Base-by-base conservation (phyloP, 768 basidiomycete genomes). In the Exidia glandulosa region DNA sequence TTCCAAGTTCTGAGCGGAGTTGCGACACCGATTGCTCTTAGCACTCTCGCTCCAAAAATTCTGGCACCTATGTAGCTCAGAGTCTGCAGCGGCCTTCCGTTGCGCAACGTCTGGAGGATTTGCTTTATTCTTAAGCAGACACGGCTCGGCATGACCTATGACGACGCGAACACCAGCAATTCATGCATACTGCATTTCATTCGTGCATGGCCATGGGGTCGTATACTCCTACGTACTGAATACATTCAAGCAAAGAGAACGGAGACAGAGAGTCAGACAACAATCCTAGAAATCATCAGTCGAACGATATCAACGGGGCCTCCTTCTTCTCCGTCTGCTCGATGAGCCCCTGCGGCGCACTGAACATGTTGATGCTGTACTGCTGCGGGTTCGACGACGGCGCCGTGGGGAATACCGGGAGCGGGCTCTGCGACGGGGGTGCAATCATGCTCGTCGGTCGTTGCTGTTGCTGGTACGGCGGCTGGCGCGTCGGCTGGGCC, bases 241-340 rank as follows among this genome's bases (percentile, higher is more conserved):
- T 45, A 45, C 41, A 45, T 19, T 5, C 19, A 45, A 19, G 12
- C 6, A 23, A 14, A 19, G 41, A 5, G 19, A 37, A 19, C 36
- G 36, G 10, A 37, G 36, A 37, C 36, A 37, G 36, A 19, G 36
- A 37, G 10, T n/a, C n/a, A n/a, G n/a, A n/a, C 36, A 37, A 37
- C 9, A 37, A 37, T 10, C 9, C 36, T 37, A 37, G 14, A 54
- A 54, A 29, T 1, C 25, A 23, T 54, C 50, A 54, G 30, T 54
- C 50, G 25, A 54, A 54, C 50, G 50, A 54, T 27, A 80, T 79
- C 70, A 79, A 65, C 64, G 76, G 63, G 55, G 76, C 78, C 60
- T 88, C 87, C 72, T 85, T 81, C 67, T 86, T 80, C 62, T 86
- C 84, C 61, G 79, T 77, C 55, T 81, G 80, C 36, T 76, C 74